Base-by-base conservation (phyloP, 176 grass and related monocot genomes). In the Urochloa ruziziensis region DNA sequence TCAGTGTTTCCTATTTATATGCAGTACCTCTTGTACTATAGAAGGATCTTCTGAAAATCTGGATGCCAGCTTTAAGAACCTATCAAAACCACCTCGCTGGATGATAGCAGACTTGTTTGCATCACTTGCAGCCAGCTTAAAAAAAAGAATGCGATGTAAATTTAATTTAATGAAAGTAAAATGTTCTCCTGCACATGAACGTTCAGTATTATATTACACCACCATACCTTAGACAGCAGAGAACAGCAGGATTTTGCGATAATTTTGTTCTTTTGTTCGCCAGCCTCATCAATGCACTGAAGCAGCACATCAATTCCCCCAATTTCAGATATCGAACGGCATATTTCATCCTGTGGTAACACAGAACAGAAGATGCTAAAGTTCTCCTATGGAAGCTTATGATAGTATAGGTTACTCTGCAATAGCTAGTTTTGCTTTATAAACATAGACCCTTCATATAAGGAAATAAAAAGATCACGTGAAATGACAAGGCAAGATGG, bases 221-320 rank as follows among this genome's bases (percentile, higher is more conserved):
- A 82, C n/a, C 73, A 62, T 71, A 98, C 96, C 96, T 95, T 94
- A 56, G 93, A 92, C 73, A 98, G 70, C 87, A 98, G 83, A 83
- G 96, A 95, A 67, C 93, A 95, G 69, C 89, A 98, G 75, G 85
- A 80, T 85, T 73, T 93, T 70, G 89, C 96, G 66, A 83, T 84
- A 51, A 85, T 49, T 85, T 90, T 90, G 79, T 90, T 87, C 58
- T 90, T 88, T 8, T 87, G 89, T 46, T 89, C 49, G 12, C 91
- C 74, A 88, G 89, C 92, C 61, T 90, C 87, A 81, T 95, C 85
- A 53, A 98, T 87, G 73, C 87, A 95, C 39, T 71, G 76, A 61
- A 98, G 87, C 74, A 86, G 94, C 84, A 93, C 82, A 90, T 95
- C 91, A 61, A 98, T 93, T 18, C 96, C 96, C 46, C 96, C 96